phyloP scores from a whole-genome alignment of 176 grass and related monocot genomes.

The Alopecurus myosuroides region DNA sequence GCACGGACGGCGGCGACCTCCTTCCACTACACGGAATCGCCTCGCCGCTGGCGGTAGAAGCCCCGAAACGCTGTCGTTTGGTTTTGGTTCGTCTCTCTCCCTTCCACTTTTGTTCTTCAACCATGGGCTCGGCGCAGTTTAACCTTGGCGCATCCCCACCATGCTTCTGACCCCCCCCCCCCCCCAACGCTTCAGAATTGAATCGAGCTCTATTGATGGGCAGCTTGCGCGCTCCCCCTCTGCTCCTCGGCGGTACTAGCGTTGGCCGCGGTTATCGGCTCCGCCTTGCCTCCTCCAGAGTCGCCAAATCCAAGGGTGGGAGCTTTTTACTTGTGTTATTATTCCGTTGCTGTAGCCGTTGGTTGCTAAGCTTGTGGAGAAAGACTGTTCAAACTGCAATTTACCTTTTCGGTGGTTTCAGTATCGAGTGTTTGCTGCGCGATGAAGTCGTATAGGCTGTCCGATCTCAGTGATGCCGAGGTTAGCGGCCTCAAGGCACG shows the following conservation, averaged over 20 bases:
- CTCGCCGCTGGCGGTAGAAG: not conserved
- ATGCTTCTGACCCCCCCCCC: not conserved
- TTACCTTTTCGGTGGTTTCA: slow-evolving; percentile 16
- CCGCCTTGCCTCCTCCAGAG: not conserved
- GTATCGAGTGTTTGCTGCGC: slow-evolving; percentile 41
- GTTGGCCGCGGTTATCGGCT: not conserved
- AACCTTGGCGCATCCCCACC: not conserved
- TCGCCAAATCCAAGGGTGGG: slow-evolving; percentile 24
- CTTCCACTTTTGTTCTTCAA: not conserved
- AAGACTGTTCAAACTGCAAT: not conserved
- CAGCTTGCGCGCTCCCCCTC: slow-evolving; percentile 29
- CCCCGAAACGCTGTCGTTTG: not conserved
- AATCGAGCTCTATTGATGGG: slow-evolving; percentile 19
- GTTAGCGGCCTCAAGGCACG: slow-evolving; percentile 71
- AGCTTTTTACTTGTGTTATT: not conserved
- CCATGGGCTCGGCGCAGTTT: not conserved
- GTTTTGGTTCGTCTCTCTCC: not conserved
- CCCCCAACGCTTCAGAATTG: not conserved
- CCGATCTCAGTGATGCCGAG: slow-evolving; percentile 67
- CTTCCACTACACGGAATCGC: not conserved
- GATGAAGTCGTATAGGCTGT: slow-evolving; percentile 89
- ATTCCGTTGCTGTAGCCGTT: not conserved
- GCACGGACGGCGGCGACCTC: not conserved
- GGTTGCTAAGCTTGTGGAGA: not conserved
- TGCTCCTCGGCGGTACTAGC: not conserved